Evolutionary conservation across 192 early-diverging fungal genomes (phyloP), one percentile per base, ranked within the genome.

Genomic region (Podila clonocystis): DNA sequence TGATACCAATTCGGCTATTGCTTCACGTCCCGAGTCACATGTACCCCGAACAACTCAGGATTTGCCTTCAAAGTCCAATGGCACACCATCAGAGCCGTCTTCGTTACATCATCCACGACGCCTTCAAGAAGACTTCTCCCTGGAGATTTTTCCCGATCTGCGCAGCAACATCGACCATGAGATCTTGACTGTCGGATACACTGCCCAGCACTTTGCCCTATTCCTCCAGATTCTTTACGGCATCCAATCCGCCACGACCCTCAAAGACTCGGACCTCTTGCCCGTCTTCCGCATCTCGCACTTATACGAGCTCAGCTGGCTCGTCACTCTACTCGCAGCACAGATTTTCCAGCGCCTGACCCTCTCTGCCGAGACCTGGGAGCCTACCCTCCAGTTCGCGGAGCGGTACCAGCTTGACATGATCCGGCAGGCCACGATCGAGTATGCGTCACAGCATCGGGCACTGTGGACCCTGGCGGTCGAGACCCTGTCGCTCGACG

Each of bases 211-310:
- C 29, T 63, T 63, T 50, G 50, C 22, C 5, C 22, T 24, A 15
- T 72, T 72, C 34, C 62, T 72, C 29, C 70, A 72, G 26, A 50
- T 57, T 11, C 62, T 72, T 33, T 72, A 72, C 28, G 41, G 48
- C 0, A 50, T 72, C 33, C 50, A 50, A 17, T 8, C 60, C 3
- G 30, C 58, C 1, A 1, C 9, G 2, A 12, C 29, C 4, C 36
- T 69, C 15, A 24, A 69, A 13, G 15, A 60, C 30, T 29, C 22
- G 3, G 62, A 63, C 19, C 45, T 72, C 19, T 8, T 72, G 24
- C 33, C 70, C 9, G 70, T 72, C 34, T 58, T 72, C 26, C 50
- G 62, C 17, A 63, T 63, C 3, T 49, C 31, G 7, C 33, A 63
- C 19, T 8, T 72, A 26, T 72, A 72, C 12, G 50, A 33, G 19